Evolutionary conservation across 768 basidiomycete genomes (phyloP).

Genomic region (Phanerodontia chrysosporium): DNA sequence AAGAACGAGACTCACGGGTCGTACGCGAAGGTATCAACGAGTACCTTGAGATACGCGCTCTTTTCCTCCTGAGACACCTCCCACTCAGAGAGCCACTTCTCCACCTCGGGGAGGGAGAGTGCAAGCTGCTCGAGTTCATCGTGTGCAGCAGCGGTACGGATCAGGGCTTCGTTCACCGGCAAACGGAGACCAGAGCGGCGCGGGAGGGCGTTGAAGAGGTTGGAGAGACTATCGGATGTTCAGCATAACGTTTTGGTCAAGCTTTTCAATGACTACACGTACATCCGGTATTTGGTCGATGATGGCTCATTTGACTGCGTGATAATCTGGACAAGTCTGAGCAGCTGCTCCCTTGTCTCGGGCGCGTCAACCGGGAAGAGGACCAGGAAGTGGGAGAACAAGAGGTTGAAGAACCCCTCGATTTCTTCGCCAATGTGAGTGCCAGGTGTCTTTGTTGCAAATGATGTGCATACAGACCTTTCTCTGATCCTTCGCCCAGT

Average conservation of each 20-base stretch:
- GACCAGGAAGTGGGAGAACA: slow-evolving; percentile 68
- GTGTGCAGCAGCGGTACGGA: slow-evolving; percentile 54
- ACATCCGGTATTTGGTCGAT: slow-evolving; percentile 77
- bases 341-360: slow-evolving; percentile 49
- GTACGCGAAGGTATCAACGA: slow-evolving; percentile 57
- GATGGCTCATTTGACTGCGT: slow-evolving; percentile 49
- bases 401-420: slow-evolving; percentile 85
- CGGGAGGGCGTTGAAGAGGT: slow-evolving; percentile 76
- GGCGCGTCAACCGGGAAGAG: slow-evolving; percentile 52
- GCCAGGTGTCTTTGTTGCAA: background rate
- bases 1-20: slow-evolving; percentile 47
- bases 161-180: slow-evolving; percentile 56
- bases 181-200: slow-evolving; percentile 61
- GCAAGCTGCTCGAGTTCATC: slow-evolving; percentile 61
- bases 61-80: slow-evolving; percentile 58
- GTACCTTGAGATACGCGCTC: slow-evolving; percentile 56
- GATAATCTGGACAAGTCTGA: slow-evolving; percentile 49
- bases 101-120: slow-evolving; percentile 55
- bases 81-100: slow-evolving; percentile 80
- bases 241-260: background rate
- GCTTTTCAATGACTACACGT: slow-evolving; percentile 24
- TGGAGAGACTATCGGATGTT: slow-evolving; percentile 54
- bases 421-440: slow-evolving; percentile 45
- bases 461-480: slow-evolving; percentile 43
- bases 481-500: slow-evolving; percentile 73